phyloP scores from a whole-genome alignment of 2,329 filamentous ascomycete species.

The Pezicula radicicola region DNA sequence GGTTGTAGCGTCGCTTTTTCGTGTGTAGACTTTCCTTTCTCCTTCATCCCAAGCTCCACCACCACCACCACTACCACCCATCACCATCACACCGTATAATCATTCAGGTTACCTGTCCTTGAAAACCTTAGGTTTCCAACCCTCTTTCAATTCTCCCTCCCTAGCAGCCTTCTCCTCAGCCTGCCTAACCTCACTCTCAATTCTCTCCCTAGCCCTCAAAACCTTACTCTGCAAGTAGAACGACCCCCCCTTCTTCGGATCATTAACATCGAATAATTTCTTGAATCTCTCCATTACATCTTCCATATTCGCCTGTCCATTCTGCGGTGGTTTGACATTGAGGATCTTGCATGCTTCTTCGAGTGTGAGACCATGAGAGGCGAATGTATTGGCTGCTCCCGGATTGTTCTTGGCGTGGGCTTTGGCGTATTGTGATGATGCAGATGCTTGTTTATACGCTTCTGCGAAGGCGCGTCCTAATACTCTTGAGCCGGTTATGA shows the following conservation, averaged over 20 bases:
- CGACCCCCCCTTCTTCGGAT: slow-evolving; percentile 91
- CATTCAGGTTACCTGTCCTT: slow-evolving; percentile 66
- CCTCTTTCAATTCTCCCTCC: slow-evolving; percentile 77
- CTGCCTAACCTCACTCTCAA: slow-evolving; percentile 81
- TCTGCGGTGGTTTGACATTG: slow-evolving; percentile 85
- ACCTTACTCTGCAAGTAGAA: slow-evolving; percentile 99
- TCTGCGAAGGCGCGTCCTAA: slow-evolving; percentile 90
- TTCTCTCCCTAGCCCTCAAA: slow-evolving; percentile 81
- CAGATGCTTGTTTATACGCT: slow-evolving; percentile 92
- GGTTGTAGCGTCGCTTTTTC: neutral
- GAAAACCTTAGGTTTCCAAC: slow-evolving; percentile 94
- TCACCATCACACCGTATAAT: slow-evolving; percentile 2
- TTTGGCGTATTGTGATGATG: slow-evolving; percentile 77
- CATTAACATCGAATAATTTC: slow-evolving; percentile 88
- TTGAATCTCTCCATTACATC: slow-evolving; percentile 86
- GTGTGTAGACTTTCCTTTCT: neutral
- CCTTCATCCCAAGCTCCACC: slow-evolving; percentile 4
- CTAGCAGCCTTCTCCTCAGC: slow-evolving; percentile 66
- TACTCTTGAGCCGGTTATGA: slow-evolving; percentile 86
- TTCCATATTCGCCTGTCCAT: slow-evolving; percentile 74
- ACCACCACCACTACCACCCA: slow-evolving; percentile 1
- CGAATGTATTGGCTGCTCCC: slow-evolving; percentile 41
- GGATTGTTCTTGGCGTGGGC: slow-evolving; percentile 62
- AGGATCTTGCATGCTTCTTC: slow-evolving; percentile 97
- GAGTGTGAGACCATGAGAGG: slow-evolving; percentile 75